Conservation (phyloP, 1,284 basidiomycete species). For the Cutaneotrichosporon dermatis region DNA sequence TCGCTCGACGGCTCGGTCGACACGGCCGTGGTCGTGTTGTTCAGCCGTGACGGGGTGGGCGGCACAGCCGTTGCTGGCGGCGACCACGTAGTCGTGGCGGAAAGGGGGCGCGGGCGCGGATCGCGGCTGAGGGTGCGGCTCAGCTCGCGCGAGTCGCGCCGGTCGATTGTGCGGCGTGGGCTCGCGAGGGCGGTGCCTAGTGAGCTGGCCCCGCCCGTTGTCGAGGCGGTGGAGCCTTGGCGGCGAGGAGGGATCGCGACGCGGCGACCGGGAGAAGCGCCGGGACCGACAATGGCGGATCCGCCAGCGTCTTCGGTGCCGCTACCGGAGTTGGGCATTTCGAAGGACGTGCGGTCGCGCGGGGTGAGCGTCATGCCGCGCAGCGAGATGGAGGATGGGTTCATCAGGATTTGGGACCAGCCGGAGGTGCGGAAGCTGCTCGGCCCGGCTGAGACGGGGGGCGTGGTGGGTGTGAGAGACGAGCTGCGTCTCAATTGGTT, state of each 20-base stretch:
- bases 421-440: constrained; percentile 35
- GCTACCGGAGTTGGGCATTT: constrained; percentile 15
- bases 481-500: not conserved
- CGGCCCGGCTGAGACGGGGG: constrained; percentile 4
- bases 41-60: not conserved
- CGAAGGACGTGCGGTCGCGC: constrained; percentile 34
- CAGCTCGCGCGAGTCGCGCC: constrained; percentile 7
- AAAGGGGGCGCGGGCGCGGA: not conserved
- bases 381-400: constrained; percentile 33
- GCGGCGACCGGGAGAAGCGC: not conserved
- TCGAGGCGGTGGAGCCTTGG: not conserved
- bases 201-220: not conserved
- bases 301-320: constrained; percentile 19
- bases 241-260: constrained; percentile 7
- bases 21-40: not conserved
- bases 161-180: constrained; percentile 2
- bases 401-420: constrained; percentile 41
- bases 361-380: constrained; percentile 34
- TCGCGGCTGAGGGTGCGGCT: constrained; percentile 5
- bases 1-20: constrained; percentile 2
- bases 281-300: not conserved
- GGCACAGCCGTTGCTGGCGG: not conserved
- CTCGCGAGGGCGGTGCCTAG: not conserved
- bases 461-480: constrained; percentile 2
- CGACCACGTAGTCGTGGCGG: not conserved